Evolutionary conservation across 805 yeast species (phyloP), one percentile per base, ranked within the genome.

Genomic region (Clavispora vitiphila): DNA sequence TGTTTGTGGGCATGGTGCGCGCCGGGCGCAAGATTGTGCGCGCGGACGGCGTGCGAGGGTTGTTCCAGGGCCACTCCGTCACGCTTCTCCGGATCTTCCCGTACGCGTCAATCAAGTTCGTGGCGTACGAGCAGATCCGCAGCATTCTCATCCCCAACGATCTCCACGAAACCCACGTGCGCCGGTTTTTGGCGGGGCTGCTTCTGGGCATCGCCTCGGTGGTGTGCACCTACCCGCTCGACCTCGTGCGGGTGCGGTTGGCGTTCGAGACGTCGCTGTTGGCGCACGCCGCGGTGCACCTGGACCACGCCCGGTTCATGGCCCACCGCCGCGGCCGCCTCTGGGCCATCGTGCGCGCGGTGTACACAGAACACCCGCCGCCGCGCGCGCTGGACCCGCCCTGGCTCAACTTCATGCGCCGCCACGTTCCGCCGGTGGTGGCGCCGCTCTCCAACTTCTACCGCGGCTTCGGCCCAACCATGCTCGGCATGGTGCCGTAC

Each of bases 81-180:
- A 93, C 99, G 0, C 67, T 93, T 38, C 62, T 90, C 34, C 73
- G 99, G 47, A 87, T 93, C 3, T 91, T 93, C 61, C 99, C 99
- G 1, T 93, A 93, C 61, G 97, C 99, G 4, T 96, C 96, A 9
- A 86, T 93, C 56, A 93, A 93, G 61, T 93, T 91, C 62, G 96
- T 93, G 12, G 90, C 95, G 8, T 93, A 93, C 62, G 99, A 93
- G 64, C 98, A 93, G 62, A 79, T 90, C 37, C 67, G 99, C 47
- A 72, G 86, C 10, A 41, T 85, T 1, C 62, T 93, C 45, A 93
- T 93, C 39, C 96, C 96, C 3, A 69, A 74, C 39, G 82, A 78
- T 43, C 67, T 67, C 10, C 76, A 79, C 55, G 99, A 93, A 60
- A 86, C 96, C 1, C 88, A 86, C 3, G 66, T 74, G 26, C 76